These are phyloP conservation scores for Trichoderma aggressivum DNA, from an alignment of 2,329 filamentous ascomycete genomes.

Conservation along the genomic window DNA sequence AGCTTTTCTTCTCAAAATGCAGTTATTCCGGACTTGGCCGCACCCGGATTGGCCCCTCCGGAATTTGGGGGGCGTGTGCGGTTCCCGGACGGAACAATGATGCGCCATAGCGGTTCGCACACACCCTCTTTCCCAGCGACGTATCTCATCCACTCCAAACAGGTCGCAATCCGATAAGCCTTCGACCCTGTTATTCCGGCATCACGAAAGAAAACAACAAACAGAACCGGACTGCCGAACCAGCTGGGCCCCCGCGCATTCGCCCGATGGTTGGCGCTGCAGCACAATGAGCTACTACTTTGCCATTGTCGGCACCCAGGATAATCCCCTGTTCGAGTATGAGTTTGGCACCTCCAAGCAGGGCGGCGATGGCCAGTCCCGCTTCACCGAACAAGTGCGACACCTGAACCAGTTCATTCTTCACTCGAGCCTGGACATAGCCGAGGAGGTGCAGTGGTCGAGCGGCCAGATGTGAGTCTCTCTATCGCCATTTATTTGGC, in stretches of 20 bases:
- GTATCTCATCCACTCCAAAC: neutral
- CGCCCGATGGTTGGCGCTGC: neutral
- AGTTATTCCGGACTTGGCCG: neutral
- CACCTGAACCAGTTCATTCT: conserved; percentile 98
- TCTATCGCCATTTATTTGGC: neutral
- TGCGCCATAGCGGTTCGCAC: conserved; percentile 15
- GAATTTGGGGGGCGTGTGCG: neutral
- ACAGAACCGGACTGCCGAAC: neutral
- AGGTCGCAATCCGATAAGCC: neutral
- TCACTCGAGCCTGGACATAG: conserved; percentile 88
- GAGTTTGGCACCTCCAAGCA: conserved; percentile 97
- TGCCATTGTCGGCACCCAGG: conserved; percentile 89
- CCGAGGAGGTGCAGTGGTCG: conserved; percentile 95
- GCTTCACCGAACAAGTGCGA: conserved; percentile 82
- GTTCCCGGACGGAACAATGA: conserved; percentile 18
- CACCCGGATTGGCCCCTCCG: conserved; percentile 9
- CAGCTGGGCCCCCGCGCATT: neutral
- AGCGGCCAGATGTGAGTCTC: conserved; percentile 70
- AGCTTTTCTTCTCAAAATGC: conserved; percentile 12
- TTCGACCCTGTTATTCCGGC: neutral
- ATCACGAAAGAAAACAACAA: neutral
- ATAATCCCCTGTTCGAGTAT: conserved; percentile 94
- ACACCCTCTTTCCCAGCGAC: neutral
- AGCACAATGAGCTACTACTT: conserved; percentile 94
- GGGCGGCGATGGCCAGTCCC: conserved; percentile 86